A percentile compares a stretch with the other conserved stretches of the same genome.
Evolutionary conservation across 2,329 filamentous ascomycete genomes (phyloP).

Genomic region (Verticillium dahliae): DNA sequence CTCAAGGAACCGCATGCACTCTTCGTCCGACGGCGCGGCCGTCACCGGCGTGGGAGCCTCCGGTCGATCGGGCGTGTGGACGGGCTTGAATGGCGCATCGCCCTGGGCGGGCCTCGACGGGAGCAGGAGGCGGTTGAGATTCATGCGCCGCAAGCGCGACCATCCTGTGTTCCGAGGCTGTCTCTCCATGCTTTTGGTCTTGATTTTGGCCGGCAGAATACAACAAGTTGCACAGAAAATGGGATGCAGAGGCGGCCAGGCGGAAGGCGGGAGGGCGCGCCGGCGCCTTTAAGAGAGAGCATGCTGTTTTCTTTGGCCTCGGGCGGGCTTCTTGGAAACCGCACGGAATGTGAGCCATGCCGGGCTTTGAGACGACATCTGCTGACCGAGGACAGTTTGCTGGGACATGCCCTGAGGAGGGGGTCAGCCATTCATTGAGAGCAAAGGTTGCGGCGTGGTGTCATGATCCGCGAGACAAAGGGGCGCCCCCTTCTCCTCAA

Average conservation of each 20-base stretch:
- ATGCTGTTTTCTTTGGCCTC: neutral
- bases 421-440: neutral
- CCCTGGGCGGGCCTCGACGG: neutral
- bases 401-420: neutral
- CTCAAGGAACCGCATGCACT: conserved; percentile 11
- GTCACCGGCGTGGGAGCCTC: conserved; percentile 7
- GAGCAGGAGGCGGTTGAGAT: neutral
- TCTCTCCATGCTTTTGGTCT: neutral
- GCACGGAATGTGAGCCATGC: neutral
- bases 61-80: conserved; percentile 11
- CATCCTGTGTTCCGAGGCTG: neutral
- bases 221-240: too few relatives aligned
- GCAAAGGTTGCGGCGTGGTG: neutral
- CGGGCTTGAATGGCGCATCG: conserved; percentile 6
- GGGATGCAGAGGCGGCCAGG: too few relatives aligned
- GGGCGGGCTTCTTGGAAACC: neutral
- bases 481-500: neutral
- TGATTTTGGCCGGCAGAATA: too few relatives aligned
- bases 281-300: too few relatives aligned
- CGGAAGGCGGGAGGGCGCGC: too few relatives aligned
- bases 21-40: conserved; percentile 10
- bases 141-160: neutral
- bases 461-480: neutral
- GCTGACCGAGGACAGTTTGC: neutral
- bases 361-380: neutral